Base-by-base conservation (phyloP, 495 filamentous ascomycete species). In the Xanthoparmelia taractica region DNA sequence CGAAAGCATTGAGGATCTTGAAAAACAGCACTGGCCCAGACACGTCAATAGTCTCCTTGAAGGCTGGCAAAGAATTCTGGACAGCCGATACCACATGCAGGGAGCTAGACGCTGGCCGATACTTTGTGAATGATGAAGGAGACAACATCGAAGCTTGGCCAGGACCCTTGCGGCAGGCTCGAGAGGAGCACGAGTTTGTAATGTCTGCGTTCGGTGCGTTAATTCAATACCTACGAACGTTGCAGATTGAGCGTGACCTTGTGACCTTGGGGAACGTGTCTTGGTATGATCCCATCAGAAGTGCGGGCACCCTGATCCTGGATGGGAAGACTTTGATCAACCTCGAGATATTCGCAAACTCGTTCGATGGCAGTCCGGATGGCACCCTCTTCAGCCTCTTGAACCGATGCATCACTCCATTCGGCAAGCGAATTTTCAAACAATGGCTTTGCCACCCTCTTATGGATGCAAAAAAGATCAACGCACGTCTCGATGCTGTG, bases 371-470 rank as follows among this genome's bases (percentile, higher is more conserved):
- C 11, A 83, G 89, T 23, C 68, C 79, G 1, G 85, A 93, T 18
- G 95, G 95, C 29, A 97, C 94, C 0, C 76, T 99, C 5, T 97
- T 97, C 77, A 81, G 81, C 18, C 83, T 97, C 47, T 80, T 99
- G 17, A 97, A 99, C 73, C 84, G 90, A 31, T 99, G 95, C 72
- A 87, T 96, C 62, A 97, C 95, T 1, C 93, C 95, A 0, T 99
- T 97, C 68, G 95, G 93, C 59, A 99, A 99, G 77, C 87, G 95
- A 7, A 88, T 94, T 75, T 92, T 97, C 74, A 87, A 92, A 45
- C 92, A 96, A 73, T 99, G 95, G 95, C 88, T 97, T 4, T 97
- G 94, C 75, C 95, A 97, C 69, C 95, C 95, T 0, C 79, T 99
- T 37, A 88, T 90, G 64, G 89, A 97, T 75, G 82, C 88, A 25